A percentile compares a stretch with the other conserved stretches of the same genome.
phyloP scores from a whole-genome alignment of 441 rosid species.

The Rhodomyrtus psidioides region DNA sequence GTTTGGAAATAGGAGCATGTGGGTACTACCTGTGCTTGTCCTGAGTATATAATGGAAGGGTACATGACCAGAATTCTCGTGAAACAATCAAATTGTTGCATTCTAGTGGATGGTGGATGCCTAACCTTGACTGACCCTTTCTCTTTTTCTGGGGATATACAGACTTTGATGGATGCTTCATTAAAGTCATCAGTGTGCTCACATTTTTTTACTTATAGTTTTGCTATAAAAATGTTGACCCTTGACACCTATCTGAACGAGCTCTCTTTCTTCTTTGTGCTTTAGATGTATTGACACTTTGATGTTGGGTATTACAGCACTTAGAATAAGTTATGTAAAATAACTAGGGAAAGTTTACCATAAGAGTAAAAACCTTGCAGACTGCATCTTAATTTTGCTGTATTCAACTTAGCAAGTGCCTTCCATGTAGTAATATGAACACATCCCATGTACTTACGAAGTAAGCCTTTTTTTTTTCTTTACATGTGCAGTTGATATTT shows the following conservation, averaged over 20 bases:
- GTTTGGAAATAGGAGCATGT: neutral
- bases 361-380: neutral
- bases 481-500: constrained; percentile 69
- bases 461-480: neutral
- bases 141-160: neutral
- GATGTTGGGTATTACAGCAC: neutral
- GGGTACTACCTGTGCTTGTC: neutral
- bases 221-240: neutral
- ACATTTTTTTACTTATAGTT: too few relatives aligned
- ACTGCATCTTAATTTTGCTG: neutral
- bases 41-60: neutral
- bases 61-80: neutral
- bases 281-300: neutral
- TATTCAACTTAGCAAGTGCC: neutral
- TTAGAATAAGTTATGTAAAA: neutral
- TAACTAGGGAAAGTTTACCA: neutral
- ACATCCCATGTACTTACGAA: neutral
- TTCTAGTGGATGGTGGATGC: neutral
- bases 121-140: neutral
- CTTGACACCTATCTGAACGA: neutral
- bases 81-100: neutral
- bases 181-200: neutral
- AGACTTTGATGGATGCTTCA: neutral
- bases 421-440: neutral
- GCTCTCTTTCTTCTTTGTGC: neutral